Conservation (phyloP, 129 eudicot species). For the Lactuca saligna region DNA sequence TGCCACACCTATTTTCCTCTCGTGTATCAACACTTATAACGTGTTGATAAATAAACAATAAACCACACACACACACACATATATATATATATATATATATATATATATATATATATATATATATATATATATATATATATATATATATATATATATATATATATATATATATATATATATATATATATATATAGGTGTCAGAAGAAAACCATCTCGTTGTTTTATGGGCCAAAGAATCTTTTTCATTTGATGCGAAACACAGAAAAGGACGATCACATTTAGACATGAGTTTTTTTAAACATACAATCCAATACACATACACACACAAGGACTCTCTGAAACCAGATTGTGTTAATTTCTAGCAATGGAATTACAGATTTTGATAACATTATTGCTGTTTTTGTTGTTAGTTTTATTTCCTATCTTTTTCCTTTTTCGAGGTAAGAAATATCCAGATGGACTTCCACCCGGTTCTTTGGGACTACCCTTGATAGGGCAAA, state of each 20-base stretch:
- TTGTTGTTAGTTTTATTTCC: background rate
- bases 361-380: slow-evolving; percentile 3
- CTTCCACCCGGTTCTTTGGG: slow-evolving; percentile 42
- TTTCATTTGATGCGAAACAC: background rate
- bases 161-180: too few relatives aligned
- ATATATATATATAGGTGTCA: too few relatives aligned
- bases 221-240: background rate
- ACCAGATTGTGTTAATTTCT: background rate
- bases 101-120: too few relatives aligned
- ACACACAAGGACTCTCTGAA: background rate
- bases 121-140: too few relatives aligned
- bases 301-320: background rate
- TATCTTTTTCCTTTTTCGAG: slow-evolving; percentile 2
- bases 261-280: background rate
- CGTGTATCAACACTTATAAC: background rate
- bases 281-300: background rate
- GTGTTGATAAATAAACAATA: background rate
- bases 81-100: too few relatives aligned
- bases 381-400: background rate
- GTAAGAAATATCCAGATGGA: slow-evolving; percentile 9
- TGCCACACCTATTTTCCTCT: background rate
- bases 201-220: background rate
- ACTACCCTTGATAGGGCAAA: slow-evolving; percentile 39
- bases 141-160: too few relatives aligned
- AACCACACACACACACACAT: too few relatives aligned